phyloP scores from a whole-genome alignment of 345 rosid genomes.

The Populus ilicifolia region DNA sequence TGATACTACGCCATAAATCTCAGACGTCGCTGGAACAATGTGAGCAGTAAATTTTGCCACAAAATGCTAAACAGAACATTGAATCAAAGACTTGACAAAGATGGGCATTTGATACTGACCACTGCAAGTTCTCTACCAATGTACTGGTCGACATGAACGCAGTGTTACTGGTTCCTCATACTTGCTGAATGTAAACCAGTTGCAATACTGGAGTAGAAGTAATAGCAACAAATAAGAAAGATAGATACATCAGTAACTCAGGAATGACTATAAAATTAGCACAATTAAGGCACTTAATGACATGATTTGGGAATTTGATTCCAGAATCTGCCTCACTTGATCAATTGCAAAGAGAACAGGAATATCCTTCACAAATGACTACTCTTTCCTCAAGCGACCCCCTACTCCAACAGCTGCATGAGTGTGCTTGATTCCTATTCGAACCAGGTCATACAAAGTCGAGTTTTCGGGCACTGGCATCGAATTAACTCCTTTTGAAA shows the following conservation, averaged over 20 bases:
- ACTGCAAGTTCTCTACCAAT: slow-evolving; percentile 85
- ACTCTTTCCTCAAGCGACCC: slow-evolving; percentile 78
- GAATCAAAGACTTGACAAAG: not conserved
- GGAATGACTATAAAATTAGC: not conserved
- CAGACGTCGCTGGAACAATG: not conserved
- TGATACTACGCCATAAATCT: not conserved
- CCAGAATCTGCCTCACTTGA: slow-evolving; percentile 56
- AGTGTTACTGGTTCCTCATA: slow-evolving; percentile 77
- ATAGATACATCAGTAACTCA: not conserved
- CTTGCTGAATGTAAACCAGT: slow-evolving; percentile 95
- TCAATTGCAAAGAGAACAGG: slow-evolving; percentile 91
- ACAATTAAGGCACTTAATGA: not conserved
- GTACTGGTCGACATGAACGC: slow-evolving; percentile 67
- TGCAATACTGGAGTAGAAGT: slow-evolving; percentile 63
- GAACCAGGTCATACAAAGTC: slow-evolving; percentile 67
- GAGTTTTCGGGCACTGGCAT: slow-evolving; percentile 65
- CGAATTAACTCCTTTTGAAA: slow-evolving; percentile 67
- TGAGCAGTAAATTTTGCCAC: too few species aligned
- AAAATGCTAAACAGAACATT: not conserved
- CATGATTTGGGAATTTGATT: not conserved
- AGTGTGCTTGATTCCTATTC: slow-evolving; percentile 68
- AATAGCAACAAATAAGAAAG: slow-evolving; percentile 20
- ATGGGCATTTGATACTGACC: slow-evolving; percentile 37
- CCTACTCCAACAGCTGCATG: slow-evolving; percentile 86
- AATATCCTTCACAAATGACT: slow-evolving; percentile 78